These are phyloP conservation scores for Balamuthia mandrillaris DNA, from an alignment of 208 protist genomes.

Conservation along the genomic window DNA sequence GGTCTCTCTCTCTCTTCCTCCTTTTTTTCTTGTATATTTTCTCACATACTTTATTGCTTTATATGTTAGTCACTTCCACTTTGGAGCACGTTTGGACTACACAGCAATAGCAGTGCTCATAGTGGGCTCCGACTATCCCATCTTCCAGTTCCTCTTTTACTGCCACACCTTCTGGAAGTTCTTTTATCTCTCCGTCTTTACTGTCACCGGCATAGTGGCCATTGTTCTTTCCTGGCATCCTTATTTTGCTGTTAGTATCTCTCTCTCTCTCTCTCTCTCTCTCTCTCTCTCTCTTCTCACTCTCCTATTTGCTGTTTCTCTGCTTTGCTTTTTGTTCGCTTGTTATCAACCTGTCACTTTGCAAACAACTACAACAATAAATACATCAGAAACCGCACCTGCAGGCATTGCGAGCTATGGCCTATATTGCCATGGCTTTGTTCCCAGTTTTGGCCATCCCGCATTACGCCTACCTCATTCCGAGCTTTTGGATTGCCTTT, in stretches of 20 bases:
- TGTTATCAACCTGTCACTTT: neutral
- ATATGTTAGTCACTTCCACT: neutral
- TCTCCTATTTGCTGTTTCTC: neutral
- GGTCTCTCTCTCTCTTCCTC: neutral
- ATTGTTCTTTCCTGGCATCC: neutral
- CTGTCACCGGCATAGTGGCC: neutral
- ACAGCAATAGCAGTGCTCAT: constrained; percentile 20
- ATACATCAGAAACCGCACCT: no score
- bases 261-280: neutral
- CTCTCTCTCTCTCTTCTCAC: neutral
- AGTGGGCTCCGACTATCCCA: constrained; percentile 22
- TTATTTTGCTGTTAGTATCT: no score
- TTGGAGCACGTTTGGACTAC: constrained; percentile 26
- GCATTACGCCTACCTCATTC: no score
- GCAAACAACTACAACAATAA: neutral
- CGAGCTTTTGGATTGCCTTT: no score
- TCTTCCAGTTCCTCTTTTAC: no score
- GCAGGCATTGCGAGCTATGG: neutral
- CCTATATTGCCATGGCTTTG: neutral
- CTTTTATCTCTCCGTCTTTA: no score
- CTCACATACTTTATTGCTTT: neutral
- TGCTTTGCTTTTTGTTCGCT: neutral
- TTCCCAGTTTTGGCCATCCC: neutral
- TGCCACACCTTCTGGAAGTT: no score
- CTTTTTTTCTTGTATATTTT: neutral